Base-by-base conservation (phyloP, 441 rosid species). In the Adansonia madagascariensis region DNA sequence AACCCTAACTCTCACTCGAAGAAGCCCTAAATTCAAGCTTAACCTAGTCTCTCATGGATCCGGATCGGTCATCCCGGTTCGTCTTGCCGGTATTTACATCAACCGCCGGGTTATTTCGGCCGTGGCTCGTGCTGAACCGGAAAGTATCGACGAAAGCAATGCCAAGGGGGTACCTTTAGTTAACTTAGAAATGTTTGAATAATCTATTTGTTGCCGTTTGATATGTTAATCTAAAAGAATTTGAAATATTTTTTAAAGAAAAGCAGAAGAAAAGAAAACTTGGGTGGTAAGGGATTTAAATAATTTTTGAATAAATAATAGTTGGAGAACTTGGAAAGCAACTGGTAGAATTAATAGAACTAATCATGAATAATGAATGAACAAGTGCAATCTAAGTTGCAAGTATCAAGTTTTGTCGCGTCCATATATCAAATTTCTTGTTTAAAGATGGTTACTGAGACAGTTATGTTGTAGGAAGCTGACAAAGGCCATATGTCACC, bases 401-500 rank as follows among this genome's bases (percentile, higher is more conserved):
- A 20, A 5, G 24, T 41, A 18, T 47, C 56, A 7, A 18, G 18
- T 52, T 65, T 17, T 53, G 41, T 20, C 12, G 9, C 18, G 24
- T 53, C 24, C 6, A 66, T 76, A 9, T 12, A 50, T 61, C 4
- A 59, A 6, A 75, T 35, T 9, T 75, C 4, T 63, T n/a, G 12
- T 75, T 20, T 60, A 61, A 39, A 64, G 55, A 70, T 71, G 65
- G 53, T 70, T 60, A 73, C 83, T 89, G 84, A 83, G 76, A 81
- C 52, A 71, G 75, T 49, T 67, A 24, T 85, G 78, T 81, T 89
- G 80, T 86, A 93, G 98, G 96, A 85, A 85, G 84, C 80, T 0
- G 80, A 79, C 75, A 71, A 81, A 75, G 88, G 80, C 79, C 71
- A 77, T 24, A 79, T 73, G 44, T 84, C 87, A 69, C 78, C 41